Base-by-base conservation (phyloP, 768 basidiomycete species). In the Lenzites betulinus region DNA sequence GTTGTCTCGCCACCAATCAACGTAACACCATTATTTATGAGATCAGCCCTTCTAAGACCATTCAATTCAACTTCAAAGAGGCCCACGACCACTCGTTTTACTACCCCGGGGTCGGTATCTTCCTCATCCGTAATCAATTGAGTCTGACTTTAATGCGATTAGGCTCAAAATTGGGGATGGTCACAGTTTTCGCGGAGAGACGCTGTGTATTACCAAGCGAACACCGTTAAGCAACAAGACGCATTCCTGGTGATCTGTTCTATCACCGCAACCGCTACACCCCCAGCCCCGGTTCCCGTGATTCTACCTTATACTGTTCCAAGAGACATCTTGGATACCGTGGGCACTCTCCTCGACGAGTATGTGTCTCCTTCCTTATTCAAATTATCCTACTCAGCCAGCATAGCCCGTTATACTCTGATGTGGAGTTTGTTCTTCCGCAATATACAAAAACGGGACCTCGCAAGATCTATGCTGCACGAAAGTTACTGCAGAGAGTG, bases 111-210 rank as follows among this genome's bases (percentile, higher is more conserved):
- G 30, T 36, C 36, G 2, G 47, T 5, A 11, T 58, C 7, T 20
- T 2, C 47, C 7, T 23, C 1, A 2, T 11, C 3, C 28, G 16
- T 48, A 52, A 42, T 12, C 53, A 23, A 39, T 4, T 51, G 11
- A 1, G 11, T 22, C 22, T 20, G 35, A 47, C 6, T 26, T 9
- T 23, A 52, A 13, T 54, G 15, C 7, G 15, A 20, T 33, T 59
- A 90, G 87, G 88, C 91, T 13, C 88, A 89, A 28, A 93, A 93
- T 67, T 93, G 91, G 92, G 91, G 90, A 72, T 94, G 92, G 89
- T 86, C 89, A 0, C 88, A 91, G 70, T 95, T 94, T 71, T 85
- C 90, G 39, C 83, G 83, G 57, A 78, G 92, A 66, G 91, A 94
- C 60, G 75, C 73, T 28, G 82, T 91, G 20, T 91, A 81, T 73